Evolutionary conservation across 176 grass and related monocot species (phyloP).

Genomic region (Areca catechu): DNA sequence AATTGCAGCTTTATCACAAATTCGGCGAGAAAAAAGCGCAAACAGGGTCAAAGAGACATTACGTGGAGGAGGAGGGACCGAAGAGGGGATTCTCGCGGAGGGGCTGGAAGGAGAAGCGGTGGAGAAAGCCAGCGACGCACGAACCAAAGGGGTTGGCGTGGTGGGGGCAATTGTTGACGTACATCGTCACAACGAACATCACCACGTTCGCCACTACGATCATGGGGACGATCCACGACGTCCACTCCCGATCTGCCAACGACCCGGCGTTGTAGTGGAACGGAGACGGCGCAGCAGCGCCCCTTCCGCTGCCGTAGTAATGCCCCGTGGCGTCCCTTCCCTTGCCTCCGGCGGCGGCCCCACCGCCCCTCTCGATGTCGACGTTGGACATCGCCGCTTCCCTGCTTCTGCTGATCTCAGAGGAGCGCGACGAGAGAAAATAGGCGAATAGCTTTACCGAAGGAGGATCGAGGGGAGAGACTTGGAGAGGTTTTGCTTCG

Average conservation of each 20-base stretch:
- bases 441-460: too few relatives aligned
- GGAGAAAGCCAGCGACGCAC: constrained; percentile 47
- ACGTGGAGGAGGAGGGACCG: constrained; percentile 56
- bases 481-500: too few relatives aligned
- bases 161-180: constrained; percentile 68
- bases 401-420: too few relatives aligned
- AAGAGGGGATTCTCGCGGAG: constrained; percentile 75
- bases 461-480: too few relatives aligned
- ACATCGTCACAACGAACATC: constrained; percentile 62
- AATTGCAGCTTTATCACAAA: background rate
- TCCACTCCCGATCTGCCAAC: constrained; percentile 34
- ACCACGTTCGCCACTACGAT: constrained; percentile 51
- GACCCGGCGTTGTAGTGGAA: constrained; percentile 49
- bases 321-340: constrained; percentile 13
- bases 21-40: background rate
- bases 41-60: constrained; percentile 12
- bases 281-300: constrained; percentile 14
- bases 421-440: too few relatives aligned
- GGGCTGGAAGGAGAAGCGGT: constrained; percentile 76
- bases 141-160: constrained; percentile 10
- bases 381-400: constrained; percentile 32
- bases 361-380: constrained; percentile 33
- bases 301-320: background rate
- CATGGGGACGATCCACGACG: constrained; percentile 57
- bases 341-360: constrained; percentile 12